Conservation (phyloP, 176 grass and related monocot genomes). For the Calamus simplicifolius region DNA sequence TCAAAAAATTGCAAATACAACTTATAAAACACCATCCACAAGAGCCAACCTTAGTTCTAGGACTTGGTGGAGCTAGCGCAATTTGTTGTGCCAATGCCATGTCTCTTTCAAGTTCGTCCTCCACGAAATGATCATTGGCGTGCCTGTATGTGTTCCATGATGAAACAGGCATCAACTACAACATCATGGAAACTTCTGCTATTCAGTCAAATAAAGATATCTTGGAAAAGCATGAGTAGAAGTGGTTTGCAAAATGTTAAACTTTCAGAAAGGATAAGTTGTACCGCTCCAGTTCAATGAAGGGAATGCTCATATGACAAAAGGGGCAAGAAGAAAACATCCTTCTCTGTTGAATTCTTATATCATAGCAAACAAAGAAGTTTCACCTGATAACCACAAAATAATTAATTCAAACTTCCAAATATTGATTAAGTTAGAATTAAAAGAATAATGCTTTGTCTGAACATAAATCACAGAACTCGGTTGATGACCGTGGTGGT, state of each 20-base stretch:
- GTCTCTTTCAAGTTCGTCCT: slow-evolving; percentile 58
- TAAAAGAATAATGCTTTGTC: no score
- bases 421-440: no score
- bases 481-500: no score
- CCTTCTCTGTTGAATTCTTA: slow-evolving; percentile 9
- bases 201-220: no score
- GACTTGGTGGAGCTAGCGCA: slow-evolving; percentile 27
- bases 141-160: slow-evolving; percentile 37
- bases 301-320: slow-evolving; percentile 57
- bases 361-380: not conserved
- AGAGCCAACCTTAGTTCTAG: slow-evolving; percentile 23
- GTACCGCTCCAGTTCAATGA: slow-evolving; percentile 61
- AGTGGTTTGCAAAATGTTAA: no score
- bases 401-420: no score
- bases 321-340: slow-evolving; percentile 76
- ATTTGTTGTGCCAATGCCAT: slow-evolving; percentile 63
- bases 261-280: not conserved
- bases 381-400: not conserved
- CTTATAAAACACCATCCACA: not conserved
- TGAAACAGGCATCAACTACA: not conserved
- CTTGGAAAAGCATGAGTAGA: no score
- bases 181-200: no score
- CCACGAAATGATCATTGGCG: slow-evolving; percentile 75
- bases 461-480: no score
- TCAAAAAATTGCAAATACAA: no score